These are phyloP conservation scores for Remersonia thermophila DNA, from an alignment of 2,329 filamentous ascomycete species.

Conservation along the genomic window DNA sequence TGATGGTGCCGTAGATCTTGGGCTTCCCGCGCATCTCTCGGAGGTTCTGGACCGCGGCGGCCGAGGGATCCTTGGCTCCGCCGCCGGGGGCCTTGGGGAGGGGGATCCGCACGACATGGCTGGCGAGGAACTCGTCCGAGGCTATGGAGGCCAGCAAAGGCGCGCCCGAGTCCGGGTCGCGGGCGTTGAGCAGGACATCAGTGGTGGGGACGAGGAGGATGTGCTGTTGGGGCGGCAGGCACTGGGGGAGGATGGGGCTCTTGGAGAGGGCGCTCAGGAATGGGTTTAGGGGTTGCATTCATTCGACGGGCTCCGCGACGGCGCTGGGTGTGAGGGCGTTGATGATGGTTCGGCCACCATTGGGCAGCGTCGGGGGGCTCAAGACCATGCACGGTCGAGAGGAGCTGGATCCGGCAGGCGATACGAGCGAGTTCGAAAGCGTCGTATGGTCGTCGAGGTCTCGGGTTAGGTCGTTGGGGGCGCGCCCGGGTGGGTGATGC, in stretches of 20 bases:
- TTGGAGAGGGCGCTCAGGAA: slow-evolving; percentile 98
- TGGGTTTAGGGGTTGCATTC: slow-evolving; percentile 98
- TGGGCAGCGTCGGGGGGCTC: slow-evolving; percentile 5
- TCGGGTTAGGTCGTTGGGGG: too few relatives aligned
- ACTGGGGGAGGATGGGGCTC: slow-evolving; percentile 84
- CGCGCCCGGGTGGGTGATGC: too few relatives aligned
- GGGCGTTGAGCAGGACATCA: slow-evolving; percentile 76
- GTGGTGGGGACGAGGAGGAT: slow-evolving; percentile 88
- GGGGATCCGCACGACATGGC: slow-evolving; percentile 86
- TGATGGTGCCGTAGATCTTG: slow-evolving; percentile 85
- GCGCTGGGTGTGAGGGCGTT: slow-evolving; percentile 10
- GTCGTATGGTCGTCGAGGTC: too few relatives aligned
- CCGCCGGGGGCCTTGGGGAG: slow-evolving; percentile 33
- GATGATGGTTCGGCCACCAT: slow-evolving; percentile 13
- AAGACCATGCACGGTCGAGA: slow-evolving; percentile 11
- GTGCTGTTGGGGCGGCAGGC: slow-evolving; percentile 81
- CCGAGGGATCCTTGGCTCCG: slow-evolving; percentile 41
- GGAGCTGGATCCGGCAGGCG: too few relatives aligned
- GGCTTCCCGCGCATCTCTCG: slow-evolving; percentile 86
- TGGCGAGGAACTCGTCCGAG: slow-evolving; percentile 89
- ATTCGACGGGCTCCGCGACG: slow-evolving; percentile 19
- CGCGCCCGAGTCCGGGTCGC: slow-evolving; percentile 74
- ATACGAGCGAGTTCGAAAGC: too few relatives aligned
- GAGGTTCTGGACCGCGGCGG: slow-evolving; percentile 39
- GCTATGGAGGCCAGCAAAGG: slow-evolving; percentile 68